Evolutionary conservation across 2,329 filamentous ascomycete species (phyloP).

Genomic region (Neocucurbitaria cava): DNA sequence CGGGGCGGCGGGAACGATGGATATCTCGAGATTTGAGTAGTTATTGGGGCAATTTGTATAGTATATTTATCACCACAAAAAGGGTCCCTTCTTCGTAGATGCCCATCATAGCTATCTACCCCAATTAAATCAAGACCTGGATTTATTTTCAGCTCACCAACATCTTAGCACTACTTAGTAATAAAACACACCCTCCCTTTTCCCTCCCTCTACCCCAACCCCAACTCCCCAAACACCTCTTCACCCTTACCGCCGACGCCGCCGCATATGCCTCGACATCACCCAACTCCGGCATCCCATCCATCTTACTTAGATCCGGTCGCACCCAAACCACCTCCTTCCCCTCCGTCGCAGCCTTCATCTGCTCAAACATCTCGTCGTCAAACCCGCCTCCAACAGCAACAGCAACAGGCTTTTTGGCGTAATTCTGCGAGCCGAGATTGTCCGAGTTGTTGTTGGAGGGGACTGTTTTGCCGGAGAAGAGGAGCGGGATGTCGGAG

Average conservation of each 20-base stretch:
- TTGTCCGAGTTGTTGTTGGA: not conserved
- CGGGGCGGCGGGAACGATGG: not conserved
- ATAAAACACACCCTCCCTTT: constrained; percentile 8
- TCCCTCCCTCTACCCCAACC: constrained; percentile 4
- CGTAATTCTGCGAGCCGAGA: constrained; percentile 16
- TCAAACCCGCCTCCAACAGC: constrained; percentile 13
- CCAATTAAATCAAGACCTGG: no score
- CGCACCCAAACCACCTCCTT: constrained; percentile 13
- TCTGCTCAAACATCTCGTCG: constrained; percentile 4
- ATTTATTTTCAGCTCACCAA: no score
- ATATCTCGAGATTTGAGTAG: not conserved
- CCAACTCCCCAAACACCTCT: constrained; percentile 10
- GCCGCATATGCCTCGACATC: constrained; percentile 13
- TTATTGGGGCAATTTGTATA: constrained; percentile 7
- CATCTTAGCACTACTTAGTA: no score
- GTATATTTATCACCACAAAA: not conserved
- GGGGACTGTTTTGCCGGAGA: constrained; percentile 3
- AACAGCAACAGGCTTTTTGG: constrained; percentile 3
- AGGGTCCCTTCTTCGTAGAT: no score
- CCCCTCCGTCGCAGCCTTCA: constrained; percentile 8
- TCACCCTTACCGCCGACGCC: constrained; percentile 9
- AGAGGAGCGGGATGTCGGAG: constrained; percentile 13
- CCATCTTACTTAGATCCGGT: not conserved
- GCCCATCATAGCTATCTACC: no score
- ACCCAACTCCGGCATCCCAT: constrained; percentile 4